Evolutionary conservation across 2,329 filamentous ascomycete genomes (phyloP), one percentile per base, ranked within the genome.

Genomic region (Cytospora piceicola): DNA sequence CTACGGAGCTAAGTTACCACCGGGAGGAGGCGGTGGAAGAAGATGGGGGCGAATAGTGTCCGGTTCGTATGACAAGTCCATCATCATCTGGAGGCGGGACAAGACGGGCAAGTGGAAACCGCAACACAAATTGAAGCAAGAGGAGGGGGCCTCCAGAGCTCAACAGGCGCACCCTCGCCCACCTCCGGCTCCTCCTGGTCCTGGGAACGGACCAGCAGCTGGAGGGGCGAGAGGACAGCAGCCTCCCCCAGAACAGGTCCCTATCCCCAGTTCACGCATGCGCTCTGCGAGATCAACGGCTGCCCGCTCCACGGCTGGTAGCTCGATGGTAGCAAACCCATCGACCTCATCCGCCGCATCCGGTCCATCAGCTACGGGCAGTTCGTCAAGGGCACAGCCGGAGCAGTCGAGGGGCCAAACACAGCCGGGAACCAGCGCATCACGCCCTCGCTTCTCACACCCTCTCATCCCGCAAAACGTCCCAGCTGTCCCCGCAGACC

Each of bases 1-100:
- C 0, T 88, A 92, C 58, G 94, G 94, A 0, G 92, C 94, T 20
- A 95, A 92, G 74, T 83, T 98, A 2, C 94, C 94, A 1, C 94
- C 94, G 0, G 94, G 94, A 15, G 94, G 94, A 29, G 94, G 94
- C 49, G 93, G 94, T 30, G 92, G 92, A 72, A 65, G 63, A 49
- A 89, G 85, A 70, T 97, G 94, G 81, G 93, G 91, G 12, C 89
- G 94, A n/a, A 99, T 99, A 66, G 93, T 99, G 4, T 97, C 94
- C 8, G 95, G 95, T 2, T 97, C 93, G 0, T 99, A 99, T 71
- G 95, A 99, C 71, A 93, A 97, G 78, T 94, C 89, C 14, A 93
- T 99, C 71, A 94, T 97, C 70, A 92, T 99, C 64, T 99, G 95
- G 95, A 90, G 91, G 71, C 89, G 92, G 68, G 91, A 96, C 69